A percentile compares a stretch with the other conserved stretches of the same genome.
Conservation (phyloP, 495 filamentous ascomycete species). For the Elasticomyces elasticus region DNA sequence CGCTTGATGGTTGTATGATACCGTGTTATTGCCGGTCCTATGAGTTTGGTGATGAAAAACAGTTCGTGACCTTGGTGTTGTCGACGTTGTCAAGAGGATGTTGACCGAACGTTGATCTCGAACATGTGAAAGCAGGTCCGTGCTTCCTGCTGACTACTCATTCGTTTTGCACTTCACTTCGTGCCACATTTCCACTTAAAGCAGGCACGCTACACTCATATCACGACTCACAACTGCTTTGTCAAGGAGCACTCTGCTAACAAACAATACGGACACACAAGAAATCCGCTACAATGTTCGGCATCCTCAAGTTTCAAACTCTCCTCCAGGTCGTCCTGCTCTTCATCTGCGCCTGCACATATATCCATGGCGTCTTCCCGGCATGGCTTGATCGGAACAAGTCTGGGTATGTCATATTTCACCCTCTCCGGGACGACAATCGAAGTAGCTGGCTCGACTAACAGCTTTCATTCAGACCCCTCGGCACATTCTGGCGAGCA, state of each 20-base stretch:
- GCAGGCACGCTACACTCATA: background rate
- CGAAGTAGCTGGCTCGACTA: background rate
- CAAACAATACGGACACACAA: background rate
- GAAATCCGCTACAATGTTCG: constrained; percentile 49
- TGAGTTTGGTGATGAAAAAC: no score
- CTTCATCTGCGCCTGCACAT: constrained; percentile 88
- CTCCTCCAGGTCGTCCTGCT: constrained; percentile 88
- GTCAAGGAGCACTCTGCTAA: background rate
- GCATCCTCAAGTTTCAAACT: constrained; percentile 96
- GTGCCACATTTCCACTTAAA: background rate
- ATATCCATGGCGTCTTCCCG: constrained; percentile 82
- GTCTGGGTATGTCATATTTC: constrained; percentile 53
- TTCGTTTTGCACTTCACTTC: no score
- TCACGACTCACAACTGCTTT: background rate
- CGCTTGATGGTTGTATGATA: background rate
- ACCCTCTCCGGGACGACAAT: background rate
- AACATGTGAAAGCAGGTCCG: no score
- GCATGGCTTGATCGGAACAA: constrained; percentile 89
- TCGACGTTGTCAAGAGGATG: no score
- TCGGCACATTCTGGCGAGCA: constrained; percentile 94
- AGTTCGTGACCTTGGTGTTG: no score
- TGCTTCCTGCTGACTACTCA: no score
- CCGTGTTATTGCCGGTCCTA: no score
- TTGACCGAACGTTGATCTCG: no score
- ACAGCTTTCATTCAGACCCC: constrained; percentile 42